These are phyloP conservation scores for Herpetomonas tarakana DNA, from an alignment of 208 protist genomes.

Conservation along the genomic window DNA sequence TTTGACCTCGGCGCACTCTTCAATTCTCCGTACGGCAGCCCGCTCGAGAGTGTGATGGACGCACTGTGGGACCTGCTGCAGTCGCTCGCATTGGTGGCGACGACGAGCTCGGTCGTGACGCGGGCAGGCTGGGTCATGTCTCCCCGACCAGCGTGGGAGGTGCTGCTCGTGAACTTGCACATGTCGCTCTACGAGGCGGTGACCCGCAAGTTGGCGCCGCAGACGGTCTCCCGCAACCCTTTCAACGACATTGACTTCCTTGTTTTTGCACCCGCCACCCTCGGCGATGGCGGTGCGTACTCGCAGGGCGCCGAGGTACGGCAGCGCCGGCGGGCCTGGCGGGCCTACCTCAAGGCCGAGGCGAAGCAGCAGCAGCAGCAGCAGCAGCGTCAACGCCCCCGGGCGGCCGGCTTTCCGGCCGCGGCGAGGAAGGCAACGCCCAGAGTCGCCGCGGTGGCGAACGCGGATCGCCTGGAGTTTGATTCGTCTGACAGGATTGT, in stretches of 20 bases:
- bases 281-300: constrained; percentile 20
- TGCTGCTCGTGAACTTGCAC: constrained; percentile 5
- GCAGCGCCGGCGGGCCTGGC: constrained; percentile 21
- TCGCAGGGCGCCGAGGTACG: constrained; percentile 13
- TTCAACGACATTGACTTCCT: background rate
- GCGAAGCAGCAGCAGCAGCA: constrained; percentile 4
- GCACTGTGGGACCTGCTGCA: background rate
- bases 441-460: background rate
- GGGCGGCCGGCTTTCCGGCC: no score
- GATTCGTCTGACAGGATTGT: constrained; percentile 38
- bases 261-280: background rate
- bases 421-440: no score
- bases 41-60: background rate
- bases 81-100: background rate
- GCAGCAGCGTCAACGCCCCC: background rate
- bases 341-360: background rate
- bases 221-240: no score
- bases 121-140: background rate
- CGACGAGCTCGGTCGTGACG: background rate
- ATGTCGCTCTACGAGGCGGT: constrained; percentile 20
- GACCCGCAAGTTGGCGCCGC: no score
- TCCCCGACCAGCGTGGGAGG: constrained; percentile 1
- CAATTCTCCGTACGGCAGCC: background rate
- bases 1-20: background rate
- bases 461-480: constrained; percentile 1